Evolutionary conservation across 768 basidiomycete species (phyloP).

Genomic region (Tylopilus plumbeoviolaceoides): DNA sequence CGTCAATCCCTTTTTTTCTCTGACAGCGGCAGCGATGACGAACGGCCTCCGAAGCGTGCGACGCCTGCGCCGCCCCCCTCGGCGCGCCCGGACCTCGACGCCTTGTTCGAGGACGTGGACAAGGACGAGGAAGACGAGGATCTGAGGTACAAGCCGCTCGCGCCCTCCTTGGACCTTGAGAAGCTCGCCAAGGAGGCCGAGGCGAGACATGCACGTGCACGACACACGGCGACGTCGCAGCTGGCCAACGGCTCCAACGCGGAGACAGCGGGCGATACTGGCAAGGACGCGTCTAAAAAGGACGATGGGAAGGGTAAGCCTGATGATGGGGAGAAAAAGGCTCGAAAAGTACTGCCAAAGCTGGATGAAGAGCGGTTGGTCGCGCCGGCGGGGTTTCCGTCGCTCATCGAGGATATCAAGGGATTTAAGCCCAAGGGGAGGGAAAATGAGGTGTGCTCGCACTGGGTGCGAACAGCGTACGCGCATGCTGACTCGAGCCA

Average conservation of each 20-base stretch:
- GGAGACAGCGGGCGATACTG: constrained; percentile 6
- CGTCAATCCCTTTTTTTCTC: constrained; percentile 53
- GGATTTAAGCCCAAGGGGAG: constrained; percentile 82
- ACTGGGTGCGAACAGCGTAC: background rate
- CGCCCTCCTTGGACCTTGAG: constrained; percentile 49
- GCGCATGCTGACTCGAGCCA: background rate
- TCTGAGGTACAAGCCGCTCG: constrained; percentile 42
- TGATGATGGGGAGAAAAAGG: constrained; percentile 27
- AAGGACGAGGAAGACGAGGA: constrained; percentile 45
- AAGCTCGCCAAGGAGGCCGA: constrained; percentile 54
- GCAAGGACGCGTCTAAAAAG: constrained; percentile 1
- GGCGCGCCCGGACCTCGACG: constrained; percentile 33
- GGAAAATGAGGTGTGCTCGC: constrained; percentile 73
- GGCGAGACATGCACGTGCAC: constrained; percentile 37
- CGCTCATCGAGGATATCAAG: constrained; percentile 72
- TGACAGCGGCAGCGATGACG: constrained; percentile 43
- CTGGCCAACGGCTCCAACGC: constrained; percentile 45
- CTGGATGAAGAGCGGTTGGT: constrained; percentile 77
- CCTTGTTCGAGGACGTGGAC: constrained; percentile 46
- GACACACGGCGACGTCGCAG: constrained; percentile 36
- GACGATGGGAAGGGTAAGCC: constrained; percentile 9
- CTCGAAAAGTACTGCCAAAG: constrained; percentile 39
- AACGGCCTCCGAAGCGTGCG: constrained; percentile 22
- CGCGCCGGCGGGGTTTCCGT: constrained; percentile 72
- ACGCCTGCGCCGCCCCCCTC: constrained; percentile 12